Percentiles rank a stretch among this genome's conserved stretches.
These are phyloP conservation scores for Juncus inflexus DNA, from an alignment of 176 grass and related monocot genomes.

Conservation along the genomic window DNA sequence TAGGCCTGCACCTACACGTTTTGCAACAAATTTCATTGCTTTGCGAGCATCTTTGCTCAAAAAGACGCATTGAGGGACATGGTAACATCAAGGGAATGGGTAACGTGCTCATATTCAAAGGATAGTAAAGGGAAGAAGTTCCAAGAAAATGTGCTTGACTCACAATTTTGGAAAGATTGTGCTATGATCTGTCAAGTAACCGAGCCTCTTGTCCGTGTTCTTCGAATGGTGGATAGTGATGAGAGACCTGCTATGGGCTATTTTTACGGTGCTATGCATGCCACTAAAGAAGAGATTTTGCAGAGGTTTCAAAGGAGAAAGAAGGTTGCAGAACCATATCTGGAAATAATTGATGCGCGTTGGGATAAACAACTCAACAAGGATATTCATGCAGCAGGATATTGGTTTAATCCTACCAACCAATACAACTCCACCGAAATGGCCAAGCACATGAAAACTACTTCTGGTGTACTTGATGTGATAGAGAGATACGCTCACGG, in stretches of 20 bases:
- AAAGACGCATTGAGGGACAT: neutral
- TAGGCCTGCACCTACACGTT: neutral
- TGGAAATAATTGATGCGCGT: slow-evolving; percentile 4
- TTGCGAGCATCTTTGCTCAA: slow-evolving; percentile 5
- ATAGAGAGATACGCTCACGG: neutral
- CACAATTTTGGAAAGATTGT: no score
- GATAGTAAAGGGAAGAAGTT: neutral
- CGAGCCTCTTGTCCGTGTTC: no score
- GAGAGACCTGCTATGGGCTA: slow-evolving; percentile 2
- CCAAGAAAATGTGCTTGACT: no score
- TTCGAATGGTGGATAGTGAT: no score
- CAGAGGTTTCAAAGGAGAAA: slow-evolving; percentile 13
- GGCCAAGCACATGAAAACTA: no score
- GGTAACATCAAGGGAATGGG: slow-evolving; percentile 14
- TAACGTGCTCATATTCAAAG: neutral
- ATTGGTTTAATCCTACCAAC: neutral
- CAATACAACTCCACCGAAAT: no score
- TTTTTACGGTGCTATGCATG: slow-evolving; percentile 2
- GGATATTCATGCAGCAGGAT: neutral
- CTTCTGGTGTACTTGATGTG: no score
- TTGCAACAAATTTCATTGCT: slow-evolving; percentile 16
- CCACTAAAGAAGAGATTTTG: neutral
- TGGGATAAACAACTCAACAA: slow-evolving; percentile 18
- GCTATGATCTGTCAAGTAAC: no score
- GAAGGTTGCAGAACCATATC: neutral